Percentiles rank a stretch among this genome's conserved stretches.
Evolutionary conservation across 768 basidiomycete species (phyloP).

Genomic region (Tylopilus sp.): DNA sequence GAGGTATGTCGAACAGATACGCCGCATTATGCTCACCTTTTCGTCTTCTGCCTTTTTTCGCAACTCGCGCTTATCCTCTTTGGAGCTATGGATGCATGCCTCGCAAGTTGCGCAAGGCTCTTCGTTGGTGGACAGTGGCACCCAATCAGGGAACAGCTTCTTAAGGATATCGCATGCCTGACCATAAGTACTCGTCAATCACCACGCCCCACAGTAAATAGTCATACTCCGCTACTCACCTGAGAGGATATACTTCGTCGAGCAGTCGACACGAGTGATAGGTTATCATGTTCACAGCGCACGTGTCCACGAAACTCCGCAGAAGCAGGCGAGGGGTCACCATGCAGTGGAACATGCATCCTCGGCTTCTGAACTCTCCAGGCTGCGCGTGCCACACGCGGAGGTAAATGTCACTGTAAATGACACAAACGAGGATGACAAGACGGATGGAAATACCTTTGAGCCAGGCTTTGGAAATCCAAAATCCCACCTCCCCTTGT

Average conservation of each 20-base stretch:
- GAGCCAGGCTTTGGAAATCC: conserved; percentile 79
- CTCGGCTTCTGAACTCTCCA: conserved; percentile 71
- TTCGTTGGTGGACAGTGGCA: conserved; percentile 45
- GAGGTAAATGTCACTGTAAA: conserved; percentile 8
- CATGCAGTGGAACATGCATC: conserved; percentile 60
- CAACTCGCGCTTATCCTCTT: conserved; percentile 57
- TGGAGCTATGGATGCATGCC: conserved; percentile 48
- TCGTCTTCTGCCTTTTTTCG: conserved; percentile 74
- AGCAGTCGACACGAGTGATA: conserved; percentile 51
- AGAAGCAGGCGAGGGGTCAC: conserved; percentile 68
- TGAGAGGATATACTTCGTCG: conserved; percentile 61
- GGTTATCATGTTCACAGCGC: conserved; percentile 64
- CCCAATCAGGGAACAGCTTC: conserved; percentile 63
- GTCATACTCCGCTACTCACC: conserved; percentile 35
- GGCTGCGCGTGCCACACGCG: conserved; percentile 41
- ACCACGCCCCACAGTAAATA: conserved; percentile 9
- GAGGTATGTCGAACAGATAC: background rate
- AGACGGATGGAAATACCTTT: conserved; percentile 47
- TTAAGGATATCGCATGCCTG: conserved; percentile 59
- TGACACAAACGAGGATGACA: conserved; percentile 9
- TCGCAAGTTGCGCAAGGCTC: conserved; percentile 67
- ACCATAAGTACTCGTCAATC: conserved; percentile 16
- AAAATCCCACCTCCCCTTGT: conserved; percentile 47
- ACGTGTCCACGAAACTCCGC: conserved; percentile 57
- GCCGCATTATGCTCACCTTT: conserved; percentile 47